Conservation (phyloP, 164 flowering plant genomes). For the Aristolochia fimbriata region DNA sequence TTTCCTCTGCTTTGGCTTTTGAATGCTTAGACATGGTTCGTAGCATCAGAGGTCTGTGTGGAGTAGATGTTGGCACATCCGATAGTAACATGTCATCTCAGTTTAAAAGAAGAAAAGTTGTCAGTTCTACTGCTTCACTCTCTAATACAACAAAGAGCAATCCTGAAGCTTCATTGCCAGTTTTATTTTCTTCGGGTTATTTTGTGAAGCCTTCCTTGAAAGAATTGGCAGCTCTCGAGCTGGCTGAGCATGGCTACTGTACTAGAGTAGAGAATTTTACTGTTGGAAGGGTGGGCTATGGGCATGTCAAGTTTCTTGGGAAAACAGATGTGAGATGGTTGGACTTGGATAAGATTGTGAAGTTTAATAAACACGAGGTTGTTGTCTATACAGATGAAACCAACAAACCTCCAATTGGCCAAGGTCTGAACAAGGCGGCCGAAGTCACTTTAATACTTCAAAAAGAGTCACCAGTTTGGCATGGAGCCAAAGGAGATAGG, state of each 20-base stretch:
- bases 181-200: conserved; percentile 45
- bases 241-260: conserved; percentile 46
- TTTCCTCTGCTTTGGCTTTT: conserved; percentile 4
- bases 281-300: conserved; percentile 85
- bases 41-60: conserved; percentile 7
- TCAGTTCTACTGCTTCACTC: conserved; percentile 1
- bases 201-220: conserved; percentile 53
- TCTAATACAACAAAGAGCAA: neutral
- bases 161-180: conserved; percentile 32
- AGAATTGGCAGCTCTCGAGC: conserved; percentile 43
- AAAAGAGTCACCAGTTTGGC: conserved; percentile 6
- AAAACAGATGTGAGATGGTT: conserved; percentile 80
- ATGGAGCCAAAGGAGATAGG: conserved; percentile 9
- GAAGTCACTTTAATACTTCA: conserved; percentile 67
- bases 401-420: conserved; percentile 66
- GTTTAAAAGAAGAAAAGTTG: conserved; percentile 17
- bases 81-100: conserved; percentile 5
- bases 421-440: conserved; percentile 86
- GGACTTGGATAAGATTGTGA: conserved; percentile 59
- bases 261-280: conserved; percentile 54
- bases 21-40: conserved; percentile 1
- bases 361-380: conserved; percentile 53
- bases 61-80: conserved; percentile 2
- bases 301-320: conserved; percentile 59
- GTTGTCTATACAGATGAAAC: conserved; percentile 77